Evolutionary conservation across 306 rosid genomes (phyloP).

Genomic region (Macrotyloma uniflorum): DNA sequence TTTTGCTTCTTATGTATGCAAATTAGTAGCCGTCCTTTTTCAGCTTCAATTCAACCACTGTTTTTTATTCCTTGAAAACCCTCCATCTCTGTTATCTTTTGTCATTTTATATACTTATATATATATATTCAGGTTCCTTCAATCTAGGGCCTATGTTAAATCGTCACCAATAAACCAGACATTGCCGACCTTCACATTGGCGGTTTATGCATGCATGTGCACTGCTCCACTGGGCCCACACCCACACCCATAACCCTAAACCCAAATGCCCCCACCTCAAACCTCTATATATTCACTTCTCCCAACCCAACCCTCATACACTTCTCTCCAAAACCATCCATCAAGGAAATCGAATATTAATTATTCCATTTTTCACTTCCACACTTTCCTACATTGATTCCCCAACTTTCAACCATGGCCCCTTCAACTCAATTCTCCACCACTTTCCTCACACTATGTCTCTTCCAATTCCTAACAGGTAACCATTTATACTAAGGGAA

Average conservation of each 20-base stretch:
- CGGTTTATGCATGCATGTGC: slow-evolving; percentile 39
- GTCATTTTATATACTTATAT: slow-evolving; percentile 7
- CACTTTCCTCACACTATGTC: slow-evolving; percentile 27
- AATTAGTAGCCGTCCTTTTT: slow-evolving; percentile 45
- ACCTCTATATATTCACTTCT: slow-evolving; percentile 21
- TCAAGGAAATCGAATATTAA: background rate
- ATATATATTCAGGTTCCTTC: background rate
- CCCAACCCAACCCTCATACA: background rate
- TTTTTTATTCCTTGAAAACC: slow-evolving; percentile 25
- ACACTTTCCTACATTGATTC: background rate
- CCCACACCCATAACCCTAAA: slow-evolving; percentile 25
- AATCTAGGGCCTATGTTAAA: slow-evolving; percentile 12
- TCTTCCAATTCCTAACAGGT: slow-evolving; percentile 54
- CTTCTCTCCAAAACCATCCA: slow-evolving; percentile 33
- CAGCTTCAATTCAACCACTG: slow-evolving; percentile 29
- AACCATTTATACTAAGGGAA: background rate
- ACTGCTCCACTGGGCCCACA: slow-evolving; percentile 30
- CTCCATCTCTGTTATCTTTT: background rate
- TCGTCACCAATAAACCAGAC: background rate
- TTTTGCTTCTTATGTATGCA: background rate
- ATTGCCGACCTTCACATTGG: slow-evolving; percentile 43
- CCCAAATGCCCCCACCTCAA: slow-evolving; percentile 16
- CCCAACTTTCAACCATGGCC: slow-evolving; percentile 26
- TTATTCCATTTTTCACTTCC: background rate
- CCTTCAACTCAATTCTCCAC: slow-evolving; percentile 20